A percentile compares a stretch with the other conserved stretches of the same genome.
phyloP scores from a whole-genome alignment of 768 basidiomycete species.

The Sarcomyxa edulis region DNA sequence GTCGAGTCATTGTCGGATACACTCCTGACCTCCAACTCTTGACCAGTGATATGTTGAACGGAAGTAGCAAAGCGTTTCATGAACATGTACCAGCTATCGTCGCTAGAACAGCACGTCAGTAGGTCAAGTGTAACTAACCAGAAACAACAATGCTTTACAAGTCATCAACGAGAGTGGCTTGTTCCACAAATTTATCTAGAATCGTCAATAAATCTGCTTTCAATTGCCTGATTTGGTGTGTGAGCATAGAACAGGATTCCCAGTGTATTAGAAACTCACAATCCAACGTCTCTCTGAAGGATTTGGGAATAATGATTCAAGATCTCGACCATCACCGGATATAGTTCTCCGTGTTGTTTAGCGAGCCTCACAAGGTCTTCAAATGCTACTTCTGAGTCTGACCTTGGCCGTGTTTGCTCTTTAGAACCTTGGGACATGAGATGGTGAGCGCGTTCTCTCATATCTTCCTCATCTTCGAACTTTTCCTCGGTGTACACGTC shows the following conservation, averaged over 20 bases:
- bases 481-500: constrained; percentile 84
- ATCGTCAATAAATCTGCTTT: constrained; percentile 56
- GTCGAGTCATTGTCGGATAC: constrained; percentile 29
- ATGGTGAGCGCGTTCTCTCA: constrained; percentile 55
- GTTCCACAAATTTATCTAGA: constrained; percentile 61
- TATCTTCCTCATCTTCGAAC: constrained; percentile 84
- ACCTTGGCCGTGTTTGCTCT: constrained; percentile 27
- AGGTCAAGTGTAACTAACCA: constrained; percentile 4
- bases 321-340: constrained; percentile 56
- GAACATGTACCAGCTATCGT: constrained; percentile 59
- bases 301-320: constrained; percentile 51
- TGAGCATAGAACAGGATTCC: constrained; percentile 1
- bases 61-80: constrained; percentile 56
- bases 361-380: constrained; percentile 59
- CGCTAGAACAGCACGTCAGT: constrained; percentile 34
- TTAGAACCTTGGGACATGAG: constrained; percentile 20
- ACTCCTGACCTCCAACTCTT: constrained; percentile 49
- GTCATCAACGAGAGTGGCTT: constrained; percentile 51
- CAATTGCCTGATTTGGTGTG: constrained; percentile 38
- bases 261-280: constrained; percentile 36
- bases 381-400: constrained; percentile 50
- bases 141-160: constrained; percentile 40
- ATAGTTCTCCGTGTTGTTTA: constrained; percentile 56
- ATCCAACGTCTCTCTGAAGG: constrained; percentile 52
- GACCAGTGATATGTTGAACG: constrained; percentile 63